A percentile compares a stretch with the other conserved stretches of the same genome.
Evolutionary conservation across 2,329 filamentous ascomycete genomes (phyloP).

Genomic region (Septoria petroselini): DNA sequence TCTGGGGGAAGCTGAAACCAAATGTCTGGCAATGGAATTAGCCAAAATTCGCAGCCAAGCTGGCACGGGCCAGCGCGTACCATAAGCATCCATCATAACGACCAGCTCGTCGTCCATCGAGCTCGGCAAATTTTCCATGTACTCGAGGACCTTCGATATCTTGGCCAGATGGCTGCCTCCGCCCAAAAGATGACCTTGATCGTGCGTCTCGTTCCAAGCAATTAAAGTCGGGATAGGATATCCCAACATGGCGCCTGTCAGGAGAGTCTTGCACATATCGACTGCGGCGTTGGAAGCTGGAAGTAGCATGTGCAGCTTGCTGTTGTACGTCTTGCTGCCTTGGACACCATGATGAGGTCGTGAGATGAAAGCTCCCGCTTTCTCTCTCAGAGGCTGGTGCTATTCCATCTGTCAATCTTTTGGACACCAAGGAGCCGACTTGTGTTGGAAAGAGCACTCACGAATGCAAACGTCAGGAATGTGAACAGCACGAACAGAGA

Average conservation of each 20-base stretch:
- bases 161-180: slow-evolving; percentile 29
- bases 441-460: not conserved
- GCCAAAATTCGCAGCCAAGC: not conserved
- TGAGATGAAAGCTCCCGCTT: slow-evolving; percentile 2
- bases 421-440: too few relatives aligned
- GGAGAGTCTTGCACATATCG: slow-evolving; percentile 26
- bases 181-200: slow-evolving; percentile 17
- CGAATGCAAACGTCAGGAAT: slow-evolving; percentile 3
- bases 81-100: slow-evolving; percentile 31
- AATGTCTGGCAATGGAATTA: slow-evolving; percentile 23
- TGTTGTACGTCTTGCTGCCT: not conserved
- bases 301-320: slow-evolving; percentile 25
- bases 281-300: slow-evolving; percentile 22
- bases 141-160: slow-evolving; percentile 24
- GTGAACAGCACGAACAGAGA: slow-evolving; percentile 1
- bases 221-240: slow-evolving; percentile 29
- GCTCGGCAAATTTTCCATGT: slow-evolving; percentile 18
- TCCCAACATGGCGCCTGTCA: slow-evolving; percentile 21
- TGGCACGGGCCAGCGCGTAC: slow-evolving; percentile 9
- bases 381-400: not conserved
- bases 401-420: too few relatives aligned
- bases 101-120: slow-evolving; percentile 27
- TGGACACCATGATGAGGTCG: slow-evolving; percentile 1
- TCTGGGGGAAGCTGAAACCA: slow-evolving; percentile 31
- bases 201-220: slow-evolving; percentile 22